phyloP scores from a whole-genome alignment of 768 basidiomycete genomes.

The Phaffia tasmanica region DNA sequence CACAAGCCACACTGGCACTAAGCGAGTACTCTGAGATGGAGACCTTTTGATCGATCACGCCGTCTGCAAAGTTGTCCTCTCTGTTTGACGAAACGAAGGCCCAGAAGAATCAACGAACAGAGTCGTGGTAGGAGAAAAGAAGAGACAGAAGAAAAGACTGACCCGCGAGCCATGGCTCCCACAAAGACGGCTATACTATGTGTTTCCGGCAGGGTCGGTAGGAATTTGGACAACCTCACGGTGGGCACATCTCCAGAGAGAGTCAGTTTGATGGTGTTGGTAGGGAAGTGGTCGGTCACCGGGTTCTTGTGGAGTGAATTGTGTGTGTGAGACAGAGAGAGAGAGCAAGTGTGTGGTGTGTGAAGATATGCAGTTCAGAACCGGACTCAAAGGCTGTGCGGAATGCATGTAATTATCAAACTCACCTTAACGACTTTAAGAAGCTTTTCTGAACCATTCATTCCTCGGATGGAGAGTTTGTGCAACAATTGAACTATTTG shows the following conservation, averaged over 20 bases:
- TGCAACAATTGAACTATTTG: conserved; percentile 87
- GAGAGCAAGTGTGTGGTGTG: neutral
- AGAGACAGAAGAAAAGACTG: conserved; percentile 21
- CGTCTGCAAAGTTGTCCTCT: conserved; percentile 92
- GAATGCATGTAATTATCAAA: conserved; percentile 5
- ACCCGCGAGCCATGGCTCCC: conserved; percentile 93
- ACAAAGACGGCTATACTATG: conserved; percentile 91
- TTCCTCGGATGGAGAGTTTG: conserved; percentile 86
- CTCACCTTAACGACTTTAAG: conserved; percentile 89
- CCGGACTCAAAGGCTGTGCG: no score
- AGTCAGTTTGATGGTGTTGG: conserved; percentile 89
- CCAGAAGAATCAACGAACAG: neutral
- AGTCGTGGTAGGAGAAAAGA: neutral
- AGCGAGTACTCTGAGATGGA: conserved; percentile 87
- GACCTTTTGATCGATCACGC: conserved; percentile 88
- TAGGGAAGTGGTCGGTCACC: conserved; percentile 82
- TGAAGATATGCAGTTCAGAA: neutral
- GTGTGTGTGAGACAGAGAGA: neutral
- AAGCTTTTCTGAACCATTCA: conserved; percentile 92
- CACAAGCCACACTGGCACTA: conserved; percentile 47
- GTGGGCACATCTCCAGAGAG: conserved; percentile 84
- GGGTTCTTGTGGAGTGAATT: conserved; percentile 63
- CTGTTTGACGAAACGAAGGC: conserved; percentile 27
- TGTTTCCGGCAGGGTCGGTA: conserved; percentile 72
- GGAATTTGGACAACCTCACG: conserved; percentile 65